phyloP scores from a whole-genome alignment of 441 rosid species.

The Sinapis alba region DNA sequence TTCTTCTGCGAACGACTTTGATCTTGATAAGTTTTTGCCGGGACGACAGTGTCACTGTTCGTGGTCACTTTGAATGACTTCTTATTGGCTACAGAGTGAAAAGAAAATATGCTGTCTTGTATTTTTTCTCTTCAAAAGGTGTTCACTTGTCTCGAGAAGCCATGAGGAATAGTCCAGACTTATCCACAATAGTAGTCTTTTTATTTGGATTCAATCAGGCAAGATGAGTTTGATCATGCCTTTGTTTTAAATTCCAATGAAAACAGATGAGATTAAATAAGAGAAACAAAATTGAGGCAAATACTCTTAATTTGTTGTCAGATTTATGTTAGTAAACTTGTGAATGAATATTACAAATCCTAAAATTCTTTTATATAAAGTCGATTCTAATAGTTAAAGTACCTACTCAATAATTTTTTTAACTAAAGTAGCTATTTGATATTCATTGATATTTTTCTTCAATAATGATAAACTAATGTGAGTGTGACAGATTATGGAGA shows the following conservation, averaged over 20 bases:
- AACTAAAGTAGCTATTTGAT: neutral
- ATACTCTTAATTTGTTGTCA: neutral
- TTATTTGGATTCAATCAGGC: constrained; percentile 49
- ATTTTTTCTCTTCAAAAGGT: constrained; percentile 61
- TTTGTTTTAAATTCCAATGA: neutral
- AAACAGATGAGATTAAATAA: neutral
- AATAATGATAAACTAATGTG: neutral
- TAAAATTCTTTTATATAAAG: neutral
- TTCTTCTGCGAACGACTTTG: neutral
- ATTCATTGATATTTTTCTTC: neutral
- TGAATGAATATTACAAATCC: neutral
- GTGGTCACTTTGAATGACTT: constrained; percentile 58
- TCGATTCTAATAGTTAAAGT: too few species aligned
- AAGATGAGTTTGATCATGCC: neutral
- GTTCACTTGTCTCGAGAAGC: constrained; percentile 70
- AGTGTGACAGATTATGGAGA: neutral
- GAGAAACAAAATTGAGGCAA: neutral
- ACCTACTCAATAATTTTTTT: neutral
- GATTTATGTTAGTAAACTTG: neutral
- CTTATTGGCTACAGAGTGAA: constrained; percentile 13
- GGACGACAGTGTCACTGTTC: constrained; percentile 72
- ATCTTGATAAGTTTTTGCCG: constrained; percentile 23
- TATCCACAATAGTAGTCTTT: constrained; percentile 68
- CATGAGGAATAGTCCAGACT: constrained; percentile 58
- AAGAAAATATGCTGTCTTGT: constrained; percentile 21